Conservation (phyloP, 2,329 filamentous ascomycete genomes). For the Botryotinia convoluta region DNA sequence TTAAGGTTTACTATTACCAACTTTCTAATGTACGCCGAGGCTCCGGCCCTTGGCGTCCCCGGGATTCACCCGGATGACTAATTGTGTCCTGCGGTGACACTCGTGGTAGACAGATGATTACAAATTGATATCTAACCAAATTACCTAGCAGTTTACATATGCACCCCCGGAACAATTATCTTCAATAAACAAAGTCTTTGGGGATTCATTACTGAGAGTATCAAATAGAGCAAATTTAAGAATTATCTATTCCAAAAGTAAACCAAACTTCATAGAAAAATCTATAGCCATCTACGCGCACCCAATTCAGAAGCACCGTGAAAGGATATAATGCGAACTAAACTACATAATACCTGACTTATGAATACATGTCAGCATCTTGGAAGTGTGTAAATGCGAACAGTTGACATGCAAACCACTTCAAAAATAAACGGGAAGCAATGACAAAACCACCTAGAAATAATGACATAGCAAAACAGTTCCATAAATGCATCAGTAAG, state of each 20-base stretch:
- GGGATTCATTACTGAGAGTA: not conserved
- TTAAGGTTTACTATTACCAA: no score
- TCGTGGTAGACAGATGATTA: no score
- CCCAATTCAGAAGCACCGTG: not conserved
- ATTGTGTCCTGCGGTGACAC: no score
- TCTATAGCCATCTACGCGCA: rapidly evolving
- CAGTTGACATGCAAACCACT: not conserved
- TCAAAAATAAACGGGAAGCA: not conserved
- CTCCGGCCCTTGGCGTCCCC: no score
- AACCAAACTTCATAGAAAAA: not conserved
- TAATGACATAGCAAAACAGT: not conserved
- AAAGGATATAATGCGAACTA: not conserved
- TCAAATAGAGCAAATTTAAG: not conserved
- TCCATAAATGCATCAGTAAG: not conserved
- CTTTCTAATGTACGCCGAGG: no score
- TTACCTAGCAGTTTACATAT: not conserved
- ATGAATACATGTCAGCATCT: no score
- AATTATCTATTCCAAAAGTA: not conserved
- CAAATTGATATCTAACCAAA: no score
- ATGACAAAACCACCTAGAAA: not conserved
- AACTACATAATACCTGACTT: not conserved
- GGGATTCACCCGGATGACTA: no score
- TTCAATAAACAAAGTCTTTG: not conserved
- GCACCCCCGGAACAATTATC: not conserved
- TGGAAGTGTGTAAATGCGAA: not conserved